A percentile compares a stretch with the other conserved stretches of the same genome.
Evolutionary conservation across 805 yeast genomes (phyloP).

Genomic region (Clavispora vitiphila): DNA sequence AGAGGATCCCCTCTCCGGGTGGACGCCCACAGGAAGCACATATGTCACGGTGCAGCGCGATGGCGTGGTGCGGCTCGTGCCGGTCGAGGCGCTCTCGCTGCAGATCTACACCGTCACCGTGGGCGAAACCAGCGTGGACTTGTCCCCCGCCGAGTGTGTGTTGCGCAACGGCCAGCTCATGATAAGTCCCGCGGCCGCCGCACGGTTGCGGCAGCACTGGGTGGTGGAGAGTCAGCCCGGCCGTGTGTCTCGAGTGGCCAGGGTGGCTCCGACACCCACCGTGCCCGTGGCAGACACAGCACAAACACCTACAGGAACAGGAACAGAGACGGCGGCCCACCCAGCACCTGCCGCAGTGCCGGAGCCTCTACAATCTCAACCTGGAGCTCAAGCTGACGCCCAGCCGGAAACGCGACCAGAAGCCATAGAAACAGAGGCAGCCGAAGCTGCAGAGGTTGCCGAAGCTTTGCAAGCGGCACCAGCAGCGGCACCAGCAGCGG

Average conservation of each 20-base stretch:
- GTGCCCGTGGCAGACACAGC: not conserved
- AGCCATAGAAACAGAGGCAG: too few relatives aligned
- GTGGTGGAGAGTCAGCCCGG: not conserved
- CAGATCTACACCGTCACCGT: slow-evolving; percentile 7
- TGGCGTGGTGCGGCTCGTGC: not conserved
- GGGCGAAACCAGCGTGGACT: slow-evolving; percentile 5
- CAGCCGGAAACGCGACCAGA: too few relatives aligned
- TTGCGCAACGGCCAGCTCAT: slow-evolving; percentile 4
- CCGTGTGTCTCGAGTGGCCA: too few relatives aligned
- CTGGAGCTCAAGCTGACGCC: too few relatives aligned
- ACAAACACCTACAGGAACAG: not conserved
- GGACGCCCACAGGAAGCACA: not conserved
- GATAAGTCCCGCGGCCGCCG: slow-evolving; percentile 6
- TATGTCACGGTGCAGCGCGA: not conserved
- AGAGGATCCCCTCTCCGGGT: not conserved
- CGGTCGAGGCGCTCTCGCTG: not conserved
- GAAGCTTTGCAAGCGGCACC: not conserved
- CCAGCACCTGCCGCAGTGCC: too few relatives aligned
- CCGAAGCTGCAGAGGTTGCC: too few relatives aligned
- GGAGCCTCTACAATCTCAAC: too few relatives aligned
- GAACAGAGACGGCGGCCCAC: too few relatives aligned
- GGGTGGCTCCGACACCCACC: too few relatives aligned
- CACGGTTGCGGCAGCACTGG: slow-evolving; percentile 2
- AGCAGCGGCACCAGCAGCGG: not conserved
- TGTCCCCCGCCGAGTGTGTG: slow-evolving; percentile 11